Base-by-base conservation (phyloP, 352 stramenopile genomes). In the Thraustochytrium sp. region DNA sequence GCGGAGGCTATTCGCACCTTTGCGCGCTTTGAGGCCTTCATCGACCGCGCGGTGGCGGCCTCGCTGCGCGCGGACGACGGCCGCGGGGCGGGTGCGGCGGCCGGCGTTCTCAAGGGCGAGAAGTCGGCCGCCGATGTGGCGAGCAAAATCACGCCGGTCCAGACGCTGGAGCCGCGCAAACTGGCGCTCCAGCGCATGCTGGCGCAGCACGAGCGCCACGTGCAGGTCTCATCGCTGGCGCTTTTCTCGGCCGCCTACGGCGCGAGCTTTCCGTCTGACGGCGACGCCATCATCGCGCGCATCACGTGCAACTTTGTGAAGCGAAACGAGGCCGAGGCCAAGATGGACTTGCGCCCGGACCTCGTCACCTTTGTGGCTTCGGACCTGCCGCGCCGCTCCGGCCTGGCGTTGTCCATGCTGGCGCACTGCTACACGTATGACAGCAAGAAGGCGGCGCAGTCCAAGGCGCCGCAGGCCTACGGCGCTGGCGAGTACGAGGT, bases 291-390 rank as follows among this genome's bases (percentile, higher is more conserved):
- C 23, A 80, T 80, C 42, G 68, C 68, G 9, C 48, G 68, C 37
- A 34, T 80, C 0, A 42, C 68, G 8, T 80, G 68, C 49, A 53
- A 80, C 38, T 80, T 65, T 80, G 68, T 63, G 21, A 44, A 31
- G 31, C 42, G 68, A 46, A 63, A 46, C 48, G 68, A 80, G n/a
- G 37, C 68, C 37, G 68, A 63, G 31, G 40, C 68, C 44, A 63
- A 61, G 26, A 44, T 61, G 68, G 68, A 80, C 68, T 64, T 80
- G 48, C 42, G 68, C 2, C 68, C 68, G 8, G 53, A 55, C 37
- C 46, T 80, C 4, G 31, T 80, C n/a, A n/a, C 48, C 26, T 80
- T 80, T 26, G 38, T 80, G 26, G 68, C 68, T 5, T 9, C 26
- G 9, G 68, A 80, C 51, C 42, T 80, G 13, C 68, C 42, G 13